Conservation (phyloP, 2,329 filamentous ascomycete genomes). For the Xylaria sp. region DNA sequence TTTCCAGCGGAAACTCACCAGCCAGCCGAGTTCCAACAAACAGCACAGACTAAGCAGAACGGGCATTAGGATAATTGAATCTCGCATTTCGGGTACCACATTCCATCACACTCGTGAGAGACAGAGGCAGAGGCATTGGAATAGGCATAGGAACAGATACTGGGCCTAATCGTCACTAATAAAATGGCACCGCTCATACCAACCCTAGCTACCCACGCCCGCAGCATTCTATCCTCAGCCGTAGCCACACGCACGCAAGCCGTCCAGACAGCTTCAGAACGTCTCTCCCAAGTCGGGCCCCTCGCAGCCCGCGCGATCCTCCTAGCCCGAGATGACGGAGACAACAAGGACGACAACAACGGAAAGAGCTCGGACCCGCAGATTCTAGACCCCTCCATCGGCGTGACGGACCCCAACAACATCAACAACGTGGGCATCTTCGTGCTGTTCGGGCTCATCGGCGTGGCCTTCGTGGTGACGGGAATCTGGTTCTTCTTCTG, state of each 20-base stretch:
- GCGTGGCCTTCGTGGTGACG: constrained; percentile 76
- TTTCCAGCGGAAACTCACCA: constrained; percentile 42
- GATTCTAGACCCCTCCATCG: constrained; percentile 55
- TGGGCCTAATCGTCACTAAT: background rate
- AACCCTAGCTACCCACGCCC: constrained; percentile 47
- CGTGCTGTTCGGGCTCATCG: constrained; percentile 86
- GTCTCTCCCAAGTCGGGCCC: constrained; percentile 54
- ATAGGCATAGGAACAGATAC: background rate
- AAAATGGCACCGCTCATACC: constrained; percentile 51
- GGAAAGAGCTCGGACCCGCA: constrained; percentile 42
- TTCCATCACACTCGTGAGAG: constrained; percentile 16
- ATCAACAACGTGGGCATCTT: constrained; percentile 80
- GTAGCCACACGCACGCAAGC: constrained; percentile 39
- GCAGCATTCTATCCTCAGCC: constrained; percentile 45
- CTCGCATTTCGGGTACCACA: constrained; percentile 20
- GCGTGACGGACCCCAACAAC: constrained; percentile 64
- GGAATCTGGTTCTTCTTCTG: constrained; percentile 99
- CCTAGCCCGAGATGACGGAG: constrained; percentile 53
- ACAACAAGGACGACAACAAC: constrained; percentile 31
- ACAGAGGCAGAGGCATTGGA: background rate
- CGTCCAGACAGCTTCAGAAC: constrained; percentile 46
- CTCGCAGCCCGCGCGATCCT: constrained; percentile 59
- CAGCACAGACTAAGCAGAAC: background rate
- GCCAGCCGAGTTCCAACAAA: constrained; percentile 41
- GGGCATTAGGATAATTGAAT: constrained; percentile 14